Conservation (phyloP, 2,329 filamentous ascomycete genomes). For the Fusarium sp. region DNA sequence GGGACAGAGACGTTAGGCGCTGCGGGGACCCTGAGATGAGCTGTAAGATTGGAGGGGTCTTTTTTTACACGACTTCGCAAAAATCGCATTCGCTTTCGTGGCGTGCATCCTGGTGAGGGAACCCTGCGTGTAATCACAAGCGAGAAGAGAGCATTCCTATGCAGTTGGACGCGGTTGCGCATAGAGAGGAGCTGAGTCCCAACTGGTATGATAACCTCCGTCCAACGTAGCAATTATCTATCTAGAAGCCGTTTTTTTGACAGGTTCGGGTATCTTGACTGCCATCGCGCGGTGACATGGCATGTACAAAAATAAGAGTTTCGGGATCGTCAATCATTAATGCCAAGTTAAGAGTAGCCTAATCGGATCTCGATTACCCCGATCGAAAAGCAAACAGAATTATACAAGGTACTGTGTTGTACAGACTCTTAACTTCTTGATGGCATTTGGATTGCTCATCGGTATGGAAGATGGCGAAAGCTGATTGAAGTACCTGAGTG, state of each 20-base stretch:
- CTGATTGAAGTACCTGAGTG: neutral
- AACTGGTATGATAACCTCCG: neutral
- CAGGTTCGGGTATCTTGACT: neutral
- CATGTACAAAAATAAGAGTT: slow-evolving; percentile 6
- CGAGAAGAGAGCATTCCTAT: neutral
- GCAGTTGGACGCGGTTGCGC: neutral
- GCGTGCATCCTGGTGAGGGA: neutral
- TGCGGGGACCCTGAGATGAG: slow-evolving; percentile 13
- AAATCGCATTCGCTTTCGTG: slow-evolving; percentile 30
- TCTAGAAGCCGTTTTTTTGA: neutral
- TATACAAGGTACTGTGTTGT: neutral
- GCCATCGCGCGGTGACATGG: neutral
- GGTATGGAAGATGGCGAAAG: neutral
- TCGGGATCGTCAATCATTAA: neutral
- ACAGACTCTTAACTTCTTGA: neutral
- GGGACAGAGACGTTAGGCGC: neutral
- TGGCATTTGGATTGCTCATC: neutral
- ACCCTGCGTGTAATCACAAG: slow-evolving; percentile 16
- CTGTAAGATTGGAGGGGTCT: slow-evolving; percentile 30
- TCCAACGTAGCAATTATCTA: neutral
- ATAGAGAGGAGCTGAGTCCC: neutral
- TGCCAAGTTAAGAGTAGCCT: slow-evolving; percentile 12
- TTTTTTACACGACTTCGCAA: slow-evolving; percentile 21
- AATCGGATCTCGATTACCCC: slow-evolving; percentile 42
- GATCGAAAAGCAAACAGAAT: slow-evolving; percentile 11